These are phyloP conservation scores for Solanum bulbocastanum DNA, from an alignment of 257 asterid genomes.

Conservation along the genomic window DNA sequence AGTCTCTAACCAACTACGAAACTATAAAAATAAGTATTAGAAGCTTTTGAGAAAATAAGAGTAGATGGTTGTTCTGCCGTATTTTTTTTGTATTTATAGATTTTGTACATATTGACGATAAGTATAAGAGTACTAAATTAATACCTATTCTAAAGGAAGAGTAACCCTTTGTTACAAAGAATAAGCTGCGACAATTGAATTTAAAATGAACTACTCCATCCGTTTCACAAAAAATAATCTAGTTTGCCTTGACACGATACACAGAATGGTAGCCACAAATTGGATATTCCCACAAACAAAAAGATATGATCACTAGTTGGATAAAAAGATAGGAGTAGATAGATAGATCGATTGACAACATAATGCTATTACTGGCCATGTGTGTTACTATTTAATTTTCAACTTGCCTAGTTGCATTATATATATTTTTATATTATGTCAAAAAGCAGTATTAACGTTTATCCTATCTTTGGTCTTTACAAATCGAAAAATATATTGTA, in stretches of 20 bases:
- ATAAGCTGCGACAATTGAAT: too few relatives aligned
- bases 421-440: not conserved
- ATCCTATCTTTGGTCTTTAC: not conserved
- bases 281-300: not conserved
- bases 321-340: not conserved
- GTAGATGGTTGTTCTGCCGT: too few relatives aligned
- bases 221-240: too few relatives aligned
- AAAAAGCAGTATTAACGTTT: not conserved
- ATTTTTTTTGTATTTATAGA: too few relatives aligned
- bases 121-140: too few relatives aligned
- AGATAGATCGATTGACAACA: not conserved
- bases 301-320: not conserved
- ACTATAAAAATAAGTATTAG: too few relatives aligned
- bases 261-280: not conserved
- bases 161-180: too few relatives aligned
- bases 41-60: too few relatives aligned
- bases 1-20: not conserved
- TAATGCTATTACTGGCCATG: not conserved
- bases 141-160: too few relatives aligned
- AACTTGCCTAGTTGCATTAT: not conserved
- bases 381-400: not conserved
- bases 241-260: too few relatives aligned
- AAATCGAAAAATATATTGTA: not conserved
- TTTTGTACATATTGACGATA: too few relatives aligned
- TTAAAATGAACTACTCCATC: too few relatives aligned